A percentile compares a stretch with the other conserved stretches of the same genome.
phyloP scores from a whole-genome alignment of 306 rosid genomes.

The Pyrus pyrifolia region DNA sequence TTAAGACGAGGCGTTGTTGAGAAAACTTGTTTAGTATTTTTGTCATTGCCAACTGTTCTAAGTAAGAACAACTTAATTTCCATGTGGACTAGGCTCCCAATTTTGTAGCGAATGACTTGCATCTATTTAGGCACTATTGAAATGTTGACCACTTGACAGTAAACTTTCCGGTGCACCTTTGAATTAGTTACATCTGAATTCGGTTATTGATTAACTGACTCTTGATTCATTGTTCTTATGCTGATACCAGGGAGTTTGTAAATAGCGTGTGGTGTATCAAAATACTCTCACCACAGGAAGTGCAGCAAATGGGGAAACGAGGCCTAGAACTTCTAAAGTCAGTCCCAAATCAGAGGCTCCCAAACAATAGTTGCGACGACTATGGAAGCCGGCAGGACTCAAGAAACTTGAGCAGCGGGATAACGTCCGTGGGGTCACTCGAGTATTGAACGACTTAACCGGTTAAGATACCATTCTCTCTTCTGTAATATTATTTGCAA shows the following conservation, averaged over 20 bases:
- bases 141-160: not conserved
- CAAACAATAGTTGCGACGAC: slow-evolving; percentile 60
- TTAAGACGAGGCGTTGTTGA: not conserved
- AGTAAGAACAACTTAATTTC: not conserved
- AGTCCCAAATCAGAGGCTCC: slow-evolving; percentile 76
- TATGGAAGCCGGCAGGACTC: slow-evolving; percentile 72
- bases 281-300: slow-evolving; percentile 95
- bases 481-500: slow-evolving; percentile 51
- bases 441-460: slow-evolving; percentile 54
- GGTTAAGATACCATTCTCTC: slow-evolving; percentile 29
- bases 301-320: slow-evolving; percentile 85
- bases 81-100: not conserved
- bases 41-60: not conserved
- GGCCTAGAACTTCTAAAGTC: slow-evolving; percentile 73
- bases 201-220: not conserved
- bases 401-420: slow-evolving; percentile 62
- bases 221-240: slow-evolving; percentile 2
- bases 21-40: not conserved
- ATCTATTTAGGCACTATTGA: not conserved
- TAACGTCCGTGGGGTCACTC: slow-evolving; percentile 74
- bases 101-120: not conserved
- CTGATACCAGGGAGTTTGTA: slow-evolving; percentile 76
- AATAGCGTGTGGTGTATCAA: slow-evolving; percentile 92
- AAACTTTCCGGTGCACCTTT: not conserved
- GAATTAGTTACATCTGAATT: not conserved